Conservation (phyloP, 257 asterid genomes). For the Fraxinus anomala region DNA sequence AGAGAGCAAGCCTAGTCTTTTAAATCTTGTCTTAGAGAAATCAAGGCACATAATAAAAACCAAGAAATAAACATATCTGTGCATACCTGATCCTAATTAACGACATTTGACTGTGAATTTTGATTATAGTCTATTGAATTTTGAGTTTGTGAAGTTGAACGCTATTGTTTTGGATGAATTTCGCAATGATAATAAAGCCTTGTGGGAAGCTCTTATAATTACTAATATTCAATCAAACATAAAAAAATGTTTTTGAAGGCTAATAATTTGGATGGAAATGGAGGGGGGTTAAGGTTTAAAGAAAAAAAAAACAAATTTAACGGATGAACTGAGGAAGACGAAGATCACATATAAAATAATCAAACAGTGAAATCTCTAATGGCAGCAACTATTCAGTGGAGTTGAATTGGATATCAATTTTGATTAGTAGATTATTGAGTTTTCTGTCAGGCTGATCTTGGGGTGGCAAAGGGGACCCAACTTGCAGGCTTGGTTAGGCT, state of each 20-base stretch:
- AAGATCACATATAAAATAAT: neutral
- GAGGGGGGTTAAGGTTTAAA: neutral
- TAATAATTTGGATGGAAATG: neutral
- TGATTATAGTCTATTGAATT: slow-evolving; percentile 1
- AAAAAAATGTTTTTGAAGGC: neutral
- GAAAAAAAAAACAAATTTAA: slow-evolving; percentile 24
- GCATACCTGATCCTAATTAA: slow-evolving; percentile 19
- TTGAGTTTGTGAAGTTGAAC: slow-evolving; percentile 16
- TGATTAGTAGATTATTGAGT: too few relatives aligned
- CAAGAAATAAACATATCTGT: too few relatives aligned
- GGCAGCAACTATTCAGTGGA: neutral
- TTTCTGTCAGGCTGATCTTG: too few relatives aligned
- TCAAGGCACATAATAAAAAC: slow-evolving; percentile 3
- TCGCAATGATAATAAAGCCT: neutral
- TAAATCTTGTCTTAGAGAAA: neutral
- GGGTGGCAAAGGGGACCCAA: too few relatives aligned
- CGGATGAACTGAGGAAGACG: slow-evolving; percentile 33
- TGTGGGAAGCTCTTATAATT: neutral
- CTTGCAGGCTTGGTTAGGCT: too few relatives aligned
- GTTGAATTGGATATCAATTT: too few relatives aligned
- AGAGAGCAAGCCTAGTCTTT: too few relatives aligned
- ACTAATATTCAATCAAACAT: slow-evolving; percentile 17
- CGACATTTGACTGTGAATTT: neutral
- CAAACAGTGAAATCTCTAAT: too few relatives aligned
- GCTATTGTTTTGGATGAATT: too few relatives aligned